phyloP scores from a whole-genome alignment of 192 early-diverging fungal genomes.

The Dispira simplex region DNA sequence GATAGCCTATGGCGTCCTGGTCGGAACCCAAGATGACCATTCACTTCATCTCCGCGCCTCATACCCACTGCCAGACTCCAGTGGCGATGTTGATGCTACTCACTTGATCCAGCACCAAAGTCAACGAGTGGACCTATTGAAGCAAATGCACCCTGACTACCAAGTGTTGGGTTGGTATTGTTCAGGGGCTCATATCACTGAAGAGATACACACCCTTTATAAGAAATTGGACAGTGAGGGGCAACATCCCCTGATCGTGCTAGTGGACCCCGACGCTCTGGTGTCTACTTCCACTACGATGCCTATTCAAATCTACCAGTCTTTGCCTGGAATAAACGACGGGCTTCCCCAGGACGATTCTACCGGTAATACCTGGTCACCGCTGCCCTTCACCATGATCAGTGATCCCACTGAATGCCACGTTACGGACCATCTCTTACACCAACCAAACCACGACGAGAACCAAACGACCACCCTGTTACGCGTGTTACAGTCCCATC shows the following conservation, averaged over 20 bases:
- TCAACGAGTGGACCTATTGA: not conserved
- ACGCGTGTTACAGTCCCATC: not conserved
- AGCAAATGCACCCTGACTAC: not conserved
- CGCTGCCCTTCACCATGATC: not conserved
- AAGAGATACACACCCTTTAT: not conserved
- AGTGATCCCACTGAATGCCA: not conserved
- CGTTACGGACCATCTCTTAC: not conserved
- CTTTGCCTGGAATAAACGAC: not conserved
- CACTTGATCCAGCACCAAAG: too few relatives aligned
- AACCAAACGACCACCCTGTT: not conserved
- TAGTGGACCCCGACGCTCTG: not conserved
- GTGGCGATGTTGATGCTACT: too few relatives aligned
- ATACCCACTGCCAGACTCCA: too few relatives aligned
- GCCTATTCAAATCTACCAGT: not conserved
- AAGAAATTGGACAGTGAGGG: not conserved
- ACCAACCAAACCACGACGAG: not conserved
- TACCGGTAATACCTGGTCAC: not conserved
- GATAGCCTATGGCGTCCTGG: too few relatives aligned
- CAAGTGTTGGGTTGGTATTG: conserved; percentile 5
- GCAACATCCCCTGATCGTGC: not conserved
- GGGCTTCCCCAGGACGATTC: not conserved
- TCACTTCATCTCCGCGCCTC: too few relatives aligned
- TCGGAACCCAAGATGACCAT: too few relatives aligned
- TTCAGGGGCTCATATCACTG: not conserved
- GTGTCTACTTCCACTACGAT: not conserved